phyloP scores from a whole-genome alignment of 495 filamentous ascomycete species.

The Talaromyces adpressus region DNA sequence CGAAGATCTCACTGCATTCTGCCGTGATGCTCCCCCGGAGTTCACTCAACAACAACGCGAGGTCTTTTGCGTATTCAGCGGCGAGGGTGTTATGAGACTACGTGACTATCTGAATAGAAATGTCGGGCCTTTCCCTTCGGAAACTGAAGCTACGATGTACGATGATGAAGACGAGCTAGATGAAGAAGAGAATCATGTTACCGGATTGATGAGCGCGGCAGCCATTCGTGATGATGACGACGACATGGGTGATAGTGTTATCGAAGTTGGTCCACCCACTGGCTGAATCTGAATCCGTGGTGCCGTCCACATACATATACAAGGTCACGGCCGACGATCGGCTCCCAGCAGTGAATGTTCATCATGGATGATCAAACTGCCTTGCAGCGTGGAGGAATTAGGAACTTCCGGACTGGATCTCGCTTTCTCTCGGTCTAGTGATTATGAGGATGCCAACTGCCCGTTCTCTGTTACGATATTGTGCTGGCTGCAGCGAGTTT shows the following conservation, averaged over 20 bases:
- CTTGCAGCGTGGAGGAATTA: background rate
- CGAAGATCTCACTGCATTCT: constrained; percentile 72
- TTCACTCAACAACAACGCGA: constrained; percentile 93
- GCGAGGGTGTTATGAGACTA: constrained; percentile 69
- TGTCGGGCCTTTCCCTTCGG: constrained; percentile 20
- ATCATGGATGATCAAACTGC: background rate
- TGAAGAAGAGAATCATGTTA: constrained; percentile 47
- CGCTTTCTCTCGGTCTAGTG: background rate
- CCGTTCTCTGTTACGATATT: background rate
- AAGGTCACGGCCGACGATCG: background rate
- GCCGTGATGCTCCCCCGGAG: constrained; percentile 80
- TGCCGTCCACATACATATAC: background rate
- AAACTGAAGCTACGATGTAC: constrained; percentile 46
- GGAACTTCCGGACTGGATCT: background rate
- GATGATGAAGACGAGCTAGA: constrained; percentile 51
- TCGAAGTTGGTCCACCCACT: constrained; percentile 35
- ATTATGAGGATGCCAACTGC: constrained; percentile 1
- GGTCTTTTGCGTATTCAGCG: constrained; percentile 97
- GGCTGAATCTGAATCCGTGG: constrained; percentile 20
- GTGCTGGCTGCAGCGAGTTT: background rate
- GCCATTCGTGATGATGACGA: constrained; percentile 45
- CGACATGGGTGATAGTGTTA: constrained; percentile 28
- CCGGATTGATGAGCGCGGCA: constrained; percentile 48
- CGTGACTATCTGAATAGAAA: constrained; percentile 66
- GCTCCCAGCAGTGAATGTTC: background rate